These are phyloP conservation scores for Eremothecium gossypii DNA, from an alignment of 1,139 yeast species.

Conservation along the genomic window DNA sequence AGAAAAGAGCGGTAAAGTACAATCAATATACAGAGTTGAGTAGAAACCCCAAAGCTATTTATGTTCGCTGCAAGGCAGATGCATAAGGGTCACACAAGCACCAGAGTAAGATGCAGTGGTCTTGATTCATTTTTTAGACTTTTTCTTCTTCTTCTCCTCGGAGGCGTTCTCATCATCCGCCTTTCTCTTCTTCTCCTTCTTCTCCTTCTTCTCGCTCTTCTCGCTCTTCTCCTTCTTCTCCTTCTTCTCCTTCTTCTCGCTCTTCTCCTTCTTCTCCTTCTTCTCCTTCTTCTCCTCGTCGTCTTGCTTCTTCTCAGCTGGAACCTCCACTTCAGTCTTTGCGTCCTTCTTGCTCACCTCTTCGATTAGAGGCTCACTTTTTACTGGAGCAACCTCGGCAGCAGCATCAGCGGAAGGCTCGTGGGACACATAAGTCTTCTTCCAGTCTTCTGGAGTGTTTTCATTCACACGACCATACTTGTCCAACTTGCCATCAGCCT, in stretches of 20 bases:
- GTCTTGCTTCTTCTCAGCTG: conserved; percentile 44
- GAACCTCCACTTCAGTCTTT: conserved; percentile 35
- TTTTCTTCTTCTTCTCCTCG: conserved; percentile 48
- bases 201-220: conserved; percentile 57
- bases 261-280: conserved; percentile 31
- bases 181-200: conserved; percentile 53
- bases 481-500: conserved; percentile 95
- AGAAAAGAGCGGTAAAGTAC: background rate
- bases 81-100: background rate
- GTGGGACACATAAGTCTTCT: conserved; percentile 73
- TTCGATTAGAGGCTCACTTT: background rate
- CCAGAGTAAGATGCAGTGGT: too few species aligned
- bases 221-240: conserved; percentile 53
- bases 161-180: conserved; percentile 53
- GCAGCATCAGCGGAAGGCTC: conserved; percentile 31
- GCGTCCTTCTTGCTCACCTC: conserved; percentile 32
- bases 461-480: conserved; percentile 90
- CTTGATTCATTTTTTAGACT: conserved; percentile 36
- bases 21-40: conserved; percentile 1
- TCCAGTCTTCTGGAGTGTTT: conserved; percentile 91
- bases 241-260: conserved; percentile 40
- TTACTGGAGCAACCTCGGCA: conserved; percentile 14
- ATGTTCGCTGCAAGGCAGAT: background rate
- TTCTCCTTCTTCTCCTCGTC: conserved; percentile 30
- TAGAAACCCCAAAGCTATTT: conserved; percentile 3